A percentile compares a stretch with the other conserved stretches of the same genome.
These are phyloP conservation scores for Posidonia australis DNA, from an alignment of 106 monocot species.

Conservation along the genomic window DNA sequence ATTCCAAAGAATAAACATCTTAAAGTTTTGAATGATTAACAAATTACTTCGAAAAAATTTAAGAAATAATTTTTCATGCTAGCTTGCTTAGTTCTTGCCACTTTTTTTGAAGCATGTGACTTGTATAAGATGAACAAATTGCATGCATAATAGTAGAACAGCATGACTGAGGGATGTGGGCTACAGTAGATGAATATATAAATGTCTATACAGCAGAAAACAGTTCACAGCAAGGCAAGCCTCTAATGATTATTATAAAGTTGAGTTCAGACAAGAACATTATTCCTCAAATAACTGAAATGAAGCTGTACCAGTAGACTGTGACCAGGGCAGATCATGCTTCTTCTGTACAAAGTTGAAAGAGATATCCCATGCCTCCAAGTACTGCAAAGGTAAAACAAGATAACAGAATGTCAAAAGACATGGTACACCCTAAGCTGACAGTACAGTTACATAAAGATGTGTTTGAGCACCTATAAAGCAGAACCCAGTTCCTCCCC, in stretches of 20 bases:
- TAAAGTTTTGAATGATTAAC: too few relatives aligned
- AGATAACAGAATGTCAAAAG: background rate
- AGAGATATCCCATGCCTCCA: slow-evolving; percentile 97
- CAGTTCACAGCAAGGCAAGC: background rate
- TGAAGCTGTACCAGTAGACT: slow-evolving; percentile 52
- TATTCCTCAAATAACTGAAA: background rate
- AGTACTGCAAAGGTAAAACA: slow-evolving; percentile 45
- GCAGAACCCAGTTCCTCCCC: slow-evolving; percentile 81
- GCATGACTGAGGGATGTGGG: too few relatives aligned
- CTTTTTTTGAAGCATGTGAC: too few relatives aligned
- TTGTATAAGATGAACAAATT: too few relatives aligned
- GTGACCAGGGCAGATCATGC: slow-evolving; percentile 83
- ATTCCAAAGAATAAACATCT: too few relatives aligned
- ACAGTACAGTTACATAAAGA: background rate
- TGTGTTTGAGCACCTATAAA: slow-evolving; percentile 58
- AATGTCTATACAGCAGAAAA: background rate
- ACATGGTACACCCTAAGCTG: background rate
- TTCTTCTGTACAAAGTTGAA: slow-evolving; percentile 88
- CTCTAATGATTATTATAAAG: background rate
- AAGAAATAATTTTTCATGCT: too few relatives aligned
- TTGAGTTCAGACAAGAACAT: background rate
- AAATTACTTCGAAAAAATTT: too few relatives aligned
- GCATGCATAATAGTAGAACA: too few relatives aligned
- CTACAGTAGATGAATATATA: too few relatives aligned
- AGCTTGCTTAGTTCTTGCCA: too few relatives aligned